phyloP scores from a whole-genome alignment of 148 eudicot genomes.

The Hydrangea macrophylla region DNA sequence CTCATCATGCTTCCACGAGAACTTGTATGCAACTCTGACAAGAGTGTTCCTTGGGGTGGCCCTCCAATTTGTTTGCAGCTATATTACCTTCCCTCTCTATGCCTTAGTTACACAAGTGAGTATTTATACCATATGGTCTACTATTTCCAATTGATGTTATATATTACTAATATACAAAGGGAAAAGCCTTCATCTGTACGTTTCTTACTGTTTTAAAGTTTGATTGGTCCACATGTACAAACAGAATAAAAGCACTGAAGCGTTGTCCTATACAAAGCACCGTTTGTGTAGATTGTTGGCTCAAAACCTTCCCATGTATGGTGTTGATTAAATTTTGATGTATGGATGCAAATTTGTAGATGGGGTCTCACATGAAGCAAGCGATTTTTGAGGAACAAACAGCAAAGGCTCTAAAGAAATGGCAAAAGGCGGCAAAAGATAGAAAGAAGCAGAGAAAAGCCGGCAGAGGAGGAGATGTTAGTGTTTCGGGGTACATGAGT shows the following conservation, averaged over 20 bases:
- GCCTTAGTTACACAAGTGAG: slow-evolving; percentile 42
- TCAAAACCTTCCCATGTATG: too few species aligned
- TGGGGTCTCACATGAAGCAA: slow-evolving; percentile 45
- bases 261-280: too few species aligned
- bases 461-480: neutral
- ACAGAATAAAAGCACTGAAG: too few species aligned
- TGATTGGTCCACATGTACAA: too few species aligned
- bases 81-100: slow-evolving; percentile 42
- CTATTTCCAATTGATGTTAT: too few species aligned
- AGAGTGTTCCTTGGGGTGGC: slow-evolving; percentile 27
- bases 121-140: neutral
- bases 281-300: too few species aligned
- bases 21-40: slow-evolving; percentile 13
- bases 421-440: slow-evolving; percentile 35
- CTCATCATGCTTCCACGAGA: slow-evolving; percentile 35
- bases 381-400: slow-evolving; percentile 38
- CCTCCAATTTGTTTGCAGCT: slow-evolving; percentile 35
- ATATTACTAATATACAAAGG: too few species aligned
- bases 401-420: slow-evolving; percentile 35
- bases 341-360: slow-evolving; percentile 10
- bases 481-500: slow-evolving; percentile 5
- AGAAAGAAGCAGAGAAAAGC: slow-evolving; percentile 22
- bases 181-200: too few species aligned
- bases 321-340: neutral
- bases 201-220: too few species aligned